A percentile compares a stretch with the other conserved stretches of the same genome.
phyloP scores from a whole-genome alignment of 345 rosid genomes.

The Salix viminalis region DNA sequence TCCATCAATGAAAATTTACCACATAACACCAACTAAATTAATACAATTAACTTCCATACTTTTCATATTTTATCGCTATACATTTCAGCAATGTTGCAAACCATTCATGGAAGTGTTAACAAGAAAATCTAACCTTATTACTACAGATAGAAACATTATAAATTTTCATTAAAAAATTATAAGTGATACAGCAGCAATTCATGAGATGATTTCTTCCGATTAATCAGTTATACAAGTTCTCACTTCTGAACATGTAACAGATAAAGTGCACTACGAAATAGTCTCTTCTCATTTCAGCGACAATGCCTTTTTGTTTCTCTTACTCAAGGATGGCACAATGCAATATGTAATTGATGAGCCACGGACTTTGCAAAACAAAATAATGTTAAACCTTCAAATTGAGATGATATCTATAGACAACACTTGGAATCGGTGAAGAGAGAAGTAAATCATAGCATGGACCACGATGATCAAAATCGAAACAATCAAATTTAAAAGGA shows the following conservation, averaged over 20 bases:
- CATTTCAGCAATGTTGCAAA: not conserved
- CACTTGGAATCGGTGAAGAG: not conserved
- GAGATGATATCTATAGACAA: not conserved
- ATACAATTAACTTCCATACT: not conserved
- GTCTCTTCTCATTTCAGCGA: not conserved
- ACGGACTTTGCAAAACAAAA: not conserved
- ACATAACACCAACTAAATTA: not conserved
- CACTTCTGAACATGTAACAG: not conserved
- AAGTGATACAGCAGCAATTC: not conserved
- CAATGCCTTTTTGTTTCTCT: not conserved
- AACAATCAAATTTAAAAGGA: not conserved
- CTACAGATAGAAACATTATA: not conserved
- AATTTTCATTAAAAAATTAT: not conserved
- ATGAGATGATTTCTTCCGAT: not conserved
- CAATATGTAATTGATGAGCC: not conserved
- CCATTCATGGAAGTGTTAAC: not conserved
- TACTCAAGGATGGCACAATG: not conserved
- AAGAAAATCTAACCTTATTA: not conserved
- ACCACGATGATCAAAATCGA: not conserved
- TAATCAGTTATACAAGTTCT: not conserved
- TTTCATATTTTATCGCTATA: not conserved
- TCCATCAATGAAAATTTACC: not conserved
- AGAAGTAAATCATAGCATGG: not conserved
- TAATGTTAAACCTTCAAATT: not conserved
- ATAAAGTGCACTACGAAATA: not conserved